Base-by-base conservation (phyloP, 441 rosid genomes). In the Syzygium syzygioides region DNA sequence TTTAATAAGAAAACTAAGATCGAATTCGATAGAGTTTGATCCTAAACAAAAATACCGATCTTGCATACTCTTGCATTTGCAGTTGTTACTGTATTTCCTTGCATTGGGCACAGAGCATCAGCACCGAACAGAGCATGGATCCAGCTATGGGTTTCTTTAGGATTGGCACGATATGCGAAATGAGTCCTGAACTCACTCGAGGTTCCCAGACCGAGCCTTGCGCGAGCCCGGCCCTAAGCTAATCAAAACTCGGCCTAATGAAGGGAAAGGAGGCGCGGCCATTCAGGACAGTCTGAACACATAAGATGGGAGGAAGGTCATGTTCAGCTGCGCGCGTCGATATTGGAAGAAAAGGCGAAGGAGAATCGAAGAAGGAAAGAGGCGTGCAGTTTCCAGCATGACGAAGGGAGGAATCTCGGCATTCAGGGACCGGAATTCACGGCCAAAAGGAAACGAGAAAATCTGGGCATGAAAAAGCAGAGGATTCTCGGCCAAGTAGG, bases 11-110 rank as follows among this genome's bases (percentile, higher is more conserved):
- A 30, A 64, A 30, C 0, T 62, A 62, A 4, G 32, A 14, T n/a
- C 0, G 0, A n/a, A 62, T n/a, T 14, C 10, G 0, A 14, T 14
- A 14, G 9, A 62, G 2, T n/a, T n/a, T 28, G 68, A 28, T 14
- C 32, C 34, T 3, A n/a, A 14, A 62, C 34, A 3, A n/a, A 62
- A 62, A 5, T 7, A n/a, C 0, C 3, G 0, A n/a, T n/a, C 19
- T 62, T 14, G 64, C 3, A 5, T 59, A 12, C 15, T 12, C 30
- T 26, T 59, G 71, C 41, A 17, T 30, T 60, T 14, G 68, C 32
- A 3, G 2, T n/a, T 60, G 68, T 14, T 28, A 28, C 17, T 28
- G 9, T 28, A 60, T 28, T 60, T 14, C 17, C 13, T 60, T 9
- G 32, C 17, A 28, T 60, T 10, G 10, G 9, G n/a, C n/a, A n/a